Conservation (phyloP, 495 filamentous ascomycete genomes). For the Penicillium robsamsonii region DNA sequence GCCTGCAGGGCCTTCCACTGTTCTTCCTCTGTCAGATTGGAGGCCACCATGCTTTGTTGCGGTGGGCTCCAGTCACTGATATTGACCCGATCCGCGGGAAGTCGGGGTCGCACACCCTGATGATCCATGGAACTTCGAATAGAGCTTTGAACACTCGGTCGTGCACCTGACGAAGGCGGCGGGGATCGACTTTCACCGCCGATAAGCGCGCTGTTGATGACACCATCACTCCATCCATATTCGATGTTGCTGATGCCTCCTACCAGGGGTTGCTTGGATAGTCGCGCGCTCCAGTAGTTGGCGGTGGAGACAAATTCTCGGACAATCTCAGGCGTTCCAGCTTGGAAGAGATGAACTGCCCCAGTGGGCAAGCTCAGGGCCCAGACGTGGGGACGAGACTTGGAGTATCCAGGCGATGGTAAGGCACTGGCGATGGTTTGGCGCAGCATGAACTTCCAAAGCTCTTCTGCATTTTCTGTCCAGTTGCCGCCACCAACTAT, state of each 20-base stretch:
- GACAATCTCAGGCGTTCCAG: slow-evolving; percentile 91
- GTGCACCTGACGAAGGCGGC: slow-evolving; percentile 41
- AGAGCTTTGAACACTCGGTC: slow-evolving; percentile 68
- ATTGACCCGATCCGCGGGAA: slow-evolving; percentile 82
- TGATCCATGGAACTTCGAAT: slow-evolving; percentile 70
- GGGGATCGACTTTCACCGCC: slow-evolving; percentile 45
- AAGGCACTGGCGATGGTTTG: slow-evolving; percentile 91
- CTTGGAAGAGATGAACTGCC: slow-evolving; percentile 95
- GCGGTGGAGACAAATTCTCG: slow-evolving; percentile 90
- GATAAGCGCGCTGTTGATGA: slow-evolving; percentile 74
- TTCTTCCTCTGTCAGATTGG: slow-evolving; percentile 70
- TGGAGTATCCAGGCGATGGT: slow-evolving; percentile 89
- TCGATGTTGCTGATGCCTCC: slow-evolving; percentile 96
- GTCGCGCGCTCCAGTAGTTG: slow-evolving; percentile 95
- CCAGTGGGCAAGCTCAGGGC: slow-evolving; percentile 89
- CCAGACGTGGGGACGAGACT: slow-evolving; percentile 88
- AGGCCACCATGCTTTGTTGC: slow-evolving; percentile 81
- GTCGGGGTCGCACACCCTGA: slow-evolving; percentile 58
- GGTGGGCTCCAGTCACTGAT: slow-evolving; percentile 96
- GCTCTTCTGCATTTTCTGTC: slow-evolving; percentile 88
- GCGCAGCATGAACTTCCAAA: slow-evolving; percentile 82
- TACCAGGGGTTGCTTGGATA: slow-evolving; percentile 87
- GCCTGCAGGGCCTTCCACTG: slow-evolving; percentile 70
- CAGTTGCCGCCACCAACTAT: slow-evolving; percentile 94
- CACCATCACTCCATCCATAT: slow-evolving; percentile 91